Conservation (phyloP, 2,329 filamentous ascomycete genomes). For the Penicillium paneum region DNA sequence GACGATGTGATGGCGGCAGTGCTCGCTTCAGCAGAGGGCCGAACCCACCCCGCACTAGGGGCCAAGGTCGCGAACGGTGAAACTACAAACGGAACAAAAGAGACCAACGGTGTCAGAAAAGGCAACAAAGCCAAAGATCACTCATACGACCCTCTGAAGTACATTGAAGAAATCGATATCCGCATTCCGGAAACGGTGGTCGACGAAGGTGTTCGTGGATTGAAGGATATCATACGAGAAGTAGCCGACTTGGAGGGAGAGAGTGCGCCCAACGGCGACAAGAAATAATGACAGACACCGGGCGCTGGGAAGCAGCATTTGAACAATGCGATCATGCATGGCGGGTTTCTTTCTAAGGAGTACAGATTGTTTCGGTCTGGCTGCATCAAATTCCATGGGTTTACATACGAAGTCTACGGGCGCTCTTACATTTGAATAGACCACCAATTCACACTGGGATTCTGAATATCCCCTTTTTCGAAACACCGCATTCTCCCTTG, state of each 20-base stretch:
- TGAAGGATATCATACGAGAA: slow-evolving; percentile 52
- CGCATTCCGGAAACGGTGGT: slow-evolving; percentile 50
- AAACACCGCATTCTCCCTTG: background rate
- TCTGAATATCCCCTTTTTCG: background rate
- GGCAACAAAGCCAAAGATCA: slow-evolving; percentile 26
- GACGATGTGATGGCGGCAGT: slow-evolving; percentile 56
- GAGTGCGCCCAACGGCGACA: slow-evolving; percentile 20
- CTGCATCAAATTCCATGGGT: slow-evolving; percentile 15
- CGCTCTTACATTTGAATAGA: slow-evolving; percentile 21
- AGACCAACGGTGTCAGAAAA: slow-evolving; percentile 24
- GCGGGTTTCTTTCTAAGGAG: slow-evolving; percentile 14
- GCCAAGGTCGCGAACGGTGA: slow-evolving; percentile 24
- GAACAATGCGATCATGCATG: slow-evolving; percentile 20
- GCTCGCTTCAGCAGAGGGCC: slow-evolving; percentile 45
- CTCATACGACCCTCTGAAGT: slow-evolving; percentile 23
- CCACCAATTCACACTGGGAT: slow-evolving; percentile 16
- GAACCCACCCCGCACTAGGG: slow-evolving; percentile 29
- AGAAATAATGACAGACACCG: slow-evolving; percentile 15
- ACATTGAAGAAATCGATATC: slow-evolving; percentile 44
- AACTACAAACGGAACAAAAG: slow-evolving; percentile 14
- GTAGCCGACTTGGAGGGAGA: slow-evolving; percentile 49
- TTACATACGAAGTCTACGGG: slow-evolving; percentile 14
- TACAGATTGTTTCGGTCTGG: slow-evolving; percentile 17
- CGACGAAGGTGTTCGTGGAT: slow-evolving; percentile 49
- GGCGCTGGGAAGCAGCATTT: background rate